Evolutionary conservation across 2,329 filamentous ascomycete species (phyloP), one percentile per base, ranked within the genome.

Genomic region (Colletotrichum sansevieriae): DNA sequence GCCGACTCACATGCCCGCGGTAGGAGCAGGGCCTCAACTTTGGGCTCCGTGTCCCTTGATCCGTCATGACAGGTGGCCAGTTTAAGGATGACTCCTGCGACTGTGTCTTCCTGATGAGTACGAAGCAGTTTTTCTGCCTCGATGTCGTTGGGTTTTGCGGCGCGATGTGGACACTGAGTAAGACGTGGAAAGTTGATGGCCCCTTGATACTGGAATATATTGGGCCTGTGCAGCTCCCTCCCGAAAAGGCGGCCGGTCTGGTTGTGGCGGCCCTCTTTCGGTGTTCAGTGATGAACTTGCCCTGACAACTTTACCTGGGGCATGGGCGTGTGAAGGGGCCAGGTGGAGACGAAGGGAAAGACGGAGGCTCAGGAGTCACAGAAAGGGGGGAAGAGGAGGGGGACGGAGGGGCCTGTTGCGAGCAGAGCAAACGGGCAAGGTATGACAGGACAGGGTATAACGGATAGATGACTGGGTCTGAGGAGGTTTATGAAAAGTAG

Each of bases 241-340:
- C 41, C n/a, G 61, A 68, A 37, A 18, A 3, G 49, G 54, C 33
- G 49, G 58, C 58, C 58, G 58, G 35, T 43, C 20, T 60, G 25
- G 29, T 13, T 25, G 18, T 35, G 44, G 46, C 33, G 44, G 46
- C 56, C 22, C 22, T 44, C 52, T 58, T 12, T 33, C 55, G 37
- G 20, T 22, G 25, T 54, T 54, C 25, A 33, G 29, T 54, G 52
- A 41, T 54, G 13, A 41, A 39, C 54, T 46, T 54, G 61, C 41
- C 41, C 25, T 51, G 43, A 52, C 33, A 56, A 39, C 65, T 65
- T 18, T 65, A 65, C 47, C 57, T 65, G 49, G 62, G 37, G 62
- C 65, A 47, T 54, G 52, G 47, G n/a, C 55, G 29, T 56, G 51
- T 25, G 67, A 67, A 56, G 55, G 11, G 25, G 52, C n/a, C 7